phyloP scores from a whole-genome alignment of 2,329 filamentous ascomycete species.

The Diaporthe aspalathi region DNA sequence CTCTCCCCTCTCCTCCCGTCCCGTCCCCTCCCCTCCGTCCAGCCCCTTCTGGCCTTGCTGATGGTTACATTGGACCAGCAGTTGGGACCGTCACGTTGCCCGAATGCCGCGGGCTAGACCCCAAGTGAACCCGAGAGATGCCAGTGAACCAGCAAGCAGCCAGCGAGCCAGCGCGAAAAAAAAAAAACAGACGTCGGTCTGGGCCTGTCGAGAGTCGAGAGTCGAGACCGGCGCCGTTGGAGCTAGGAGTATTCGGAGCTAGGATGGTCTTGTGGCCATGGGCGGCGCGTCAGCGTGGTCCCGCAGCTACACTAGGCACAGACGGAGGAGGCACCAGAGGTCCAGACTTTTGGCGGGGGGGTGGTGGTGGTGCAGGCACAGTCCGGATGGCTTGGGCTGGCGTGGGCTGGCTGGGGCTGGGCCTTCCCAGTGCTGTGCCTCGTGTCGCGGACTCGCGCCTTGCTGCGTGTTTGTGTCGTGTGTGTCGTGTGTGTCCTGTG shows the following conservation, averaged over 20 bases:
- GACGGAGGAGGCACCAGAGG: slow-evolving; percentile 5
- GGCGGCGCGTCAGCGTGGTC: not conserved
- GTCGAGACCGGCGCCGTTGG: slow-evolving; percentile 31
- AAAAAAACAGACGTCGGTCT: slow-evolving; percentile 1
- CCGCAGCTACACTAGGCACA: slow-evolving; percentile 6
- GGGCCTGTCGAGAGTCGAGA: slow-evolving; percentile 30
- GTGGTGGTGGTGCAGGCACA: not conserved
- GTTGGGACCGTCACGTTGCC: slow-evolving; percentile 1
- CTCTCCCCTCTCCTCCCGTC: no score
- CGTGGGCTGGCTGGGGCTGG: not conserved
- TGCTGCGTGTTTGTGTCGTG: slow-evolving; percentile 15
- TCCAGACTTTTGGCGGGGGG: not conserved
- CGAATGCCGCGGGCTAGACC: slow-evolving; percentile 24
- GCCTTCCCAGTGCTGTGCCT: slow-evolving; percentile 11
- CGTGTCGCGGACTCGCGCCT: not conserved
- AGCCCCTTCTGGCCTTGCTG: not conserved
- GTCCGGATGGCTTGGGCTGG: no score
- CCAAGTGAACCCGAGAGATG: not conserved
- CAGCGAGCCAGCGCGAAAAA: not conserved
- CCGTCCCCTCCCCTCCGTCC: not conserved
- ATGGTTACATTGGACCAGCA: slow-evolving; percentile 26
- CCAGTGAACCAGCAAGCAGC: slow-evolving; percentile 6
- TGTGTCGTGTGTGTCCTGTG: no score
- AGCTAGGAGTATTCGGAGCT: slow-evolving; percentile 17
- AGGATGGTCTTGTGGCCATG: slow-evolving; percentile 15